Conservation (phyloP, 768 basidiomycete genomes). For the Lepiota brunneoincarnata region DNA sequence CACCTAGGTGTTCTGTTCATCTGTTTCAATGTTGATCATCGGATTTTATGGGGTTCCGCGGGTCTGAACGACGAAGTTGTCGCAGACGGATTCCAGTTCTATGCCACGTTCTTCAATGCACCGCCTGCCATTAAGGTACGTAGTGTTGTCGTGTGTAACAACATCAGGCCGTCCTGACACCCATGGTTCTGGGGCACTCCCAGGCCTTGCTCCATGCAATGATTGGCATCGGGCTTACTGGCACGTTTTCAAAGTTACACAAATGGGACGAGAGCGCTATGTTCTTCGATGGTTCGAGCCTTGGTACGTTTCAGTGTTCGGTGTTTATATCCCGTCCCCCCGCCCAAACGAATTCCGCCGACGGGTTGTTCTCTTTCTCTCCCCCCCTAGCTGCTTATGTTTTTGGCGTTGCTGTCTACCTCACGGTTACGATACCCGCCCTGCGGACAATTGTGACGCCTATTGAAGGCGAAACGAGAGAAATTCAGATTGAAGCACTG, state of each 20-base stretch:
- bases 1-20: conserved; percentile 73
- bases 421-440: conserved; percentile 76
- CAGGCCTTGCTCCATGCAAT: conserved; percentile 88
- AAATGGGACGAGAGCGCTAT: conserved; percentile 91
- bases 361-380: neutral
- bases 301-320: conserved; percentile 53
- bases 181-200: neutral
- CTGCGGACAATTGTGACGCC: conserved; percentile 75
- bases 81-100: conserved; percentile 84
- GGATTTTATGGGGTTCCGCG: conserved; percentile 60
- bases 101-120: conserved; percentile 89
- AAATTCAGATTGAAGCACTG: conserved; percentile 75
- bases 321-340: neutral
- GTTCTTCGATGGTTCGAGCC: conserved; percentile 89
- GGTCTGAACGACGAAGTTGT: conserved; percentile 61
- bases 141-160: neutral
- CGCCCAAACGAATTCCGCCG: neutral
- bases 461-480: conserved; percentile 49
- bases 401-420: conserved; percentile 75
- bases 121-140: conserved; percentile 89
- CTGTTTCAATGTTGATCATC: conserved; percentile 85
- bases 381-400: conserved; percentile 60
- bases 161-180: neutral
- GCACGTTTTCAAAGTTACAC: conserved; percentile 75
- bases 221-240: conserved; percentile 72